Evolutionary conservation across 441 rosid species (phyloP).

Genomic region (Mallotus japonicus): DNA sequence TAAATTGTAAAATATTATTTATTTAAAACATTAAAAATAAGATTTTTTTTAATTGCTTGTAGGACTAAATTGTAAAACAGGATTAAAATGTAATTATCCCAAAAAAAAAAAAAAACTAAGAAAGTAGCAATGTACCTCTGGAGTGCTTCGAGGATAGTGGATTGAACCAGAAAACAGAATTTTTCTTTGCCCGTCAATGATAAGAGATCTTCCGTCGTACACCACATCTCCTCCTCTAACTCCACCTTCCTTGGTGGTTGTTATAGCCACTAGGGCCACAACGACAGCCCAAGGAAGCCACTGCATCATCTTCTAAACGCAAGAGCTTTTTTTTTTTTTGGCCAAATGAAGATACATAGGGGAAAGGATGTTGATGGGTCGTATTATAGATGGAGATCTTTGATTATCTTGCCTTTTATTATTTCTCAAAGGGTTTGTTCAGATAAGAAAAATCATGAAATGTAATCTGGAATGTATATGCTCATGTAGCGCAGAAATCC

Average conservation of each 20-base stretch:
- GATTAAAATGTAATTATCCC: too few relatives aligned
- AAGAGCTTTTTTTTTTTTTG: too few relatives aligned
- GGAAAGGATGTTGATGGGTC: background rate
- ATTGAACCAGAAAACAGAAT: slow-evolving; percentile 78
- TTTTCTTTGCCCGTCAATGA: slow-evolving; percentile 61
- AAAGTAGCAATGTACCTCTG: slow-evolving; percentile 39
- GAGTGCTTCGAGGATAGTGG: slow-evolving; percentile 88
- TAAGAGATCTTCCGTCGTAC: slow-evolving; percentile 72
- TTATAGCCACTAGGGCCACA: background rate
- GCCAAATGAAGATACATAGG: too few relatives aligned
- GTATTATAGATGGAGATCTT: background rate
- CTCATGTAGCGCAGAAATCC: too few relatives aligned
- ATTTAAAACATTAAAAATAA: too few relatives aligned
- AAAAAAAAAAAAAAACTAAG: too few relatives aligned
- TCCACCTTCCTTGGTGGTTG: background rate
- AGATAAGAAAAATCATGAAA: too few relatives aligned
- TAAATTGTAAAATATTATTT: too few relatives aligned
- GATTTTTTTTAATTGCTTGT: too few relatives aligned
- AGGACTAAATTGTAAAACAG: background rate
- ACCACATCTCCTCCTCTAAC: slow-evolving; percentile 48
- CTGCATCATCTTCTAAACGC: slow-evolving; percentile 16
- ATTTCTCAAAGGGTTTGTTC: background rate
- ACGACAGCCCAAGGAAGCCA: background rate
- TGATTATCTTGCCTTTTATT: background rate
- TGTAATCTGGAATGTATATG: too few relatives aligned